A percentile compares a stretch with the other conserved stretches of the same genome.
Conservation (phyloP, 129 eudicot genomes). For the Escallonia rubra region DNA sequence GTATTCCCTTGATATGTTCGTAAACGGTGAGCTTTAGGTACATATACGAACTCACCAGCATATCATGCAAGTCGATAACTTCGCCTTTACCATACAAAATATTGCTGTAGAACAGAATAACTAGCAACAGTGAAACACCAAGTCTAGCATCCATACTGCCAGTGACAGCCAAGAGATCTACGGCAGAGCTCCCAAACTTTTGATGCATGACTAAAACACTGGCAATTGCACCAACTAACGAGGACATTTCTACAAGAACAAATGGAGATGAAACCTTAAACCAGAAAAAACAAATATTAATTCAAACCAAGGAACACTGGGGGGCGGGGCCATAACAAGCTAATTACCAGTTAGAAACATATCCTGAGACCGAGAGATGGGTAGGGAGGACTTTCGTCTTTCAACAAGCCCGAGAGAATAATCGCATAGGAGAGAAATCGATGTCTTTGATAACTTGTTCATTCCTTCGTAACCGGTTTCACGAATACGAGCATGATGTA, state of each 20-base stretch:
- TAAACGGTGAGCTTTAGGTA: neutral
- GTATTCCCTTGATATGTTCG: neutral
- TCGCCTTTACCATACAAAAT: conserved; percentile 35
- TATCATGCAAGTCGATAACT: conserved; percentile 34
- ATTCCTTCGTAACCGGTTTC: conserved; percentile 22
- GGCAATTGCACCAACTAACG: conserved; percentile 57
- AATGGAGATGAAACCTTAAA: conserved; percentile 6
- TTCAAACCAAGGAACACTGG: too few species aligned
- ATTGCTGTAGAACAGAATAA: conserved; percentile 61
- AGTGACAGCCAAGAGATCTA: conserved; percentile 62
- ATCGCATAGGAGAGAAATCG: conserved; percentile 48
- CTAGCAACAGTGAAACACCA: conserved; percentile 75
- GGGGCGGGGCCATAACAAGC: conserved; percentile 1
- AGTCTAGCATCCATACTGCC: conserved; percentile 62
- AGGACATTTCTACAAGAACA: conserved; percentile 57
- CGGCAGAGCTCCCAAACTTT: conserved; percentile 46
- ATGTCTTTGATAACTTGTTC: conserved; percentile 23
- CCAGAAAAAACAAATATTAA: neutral
- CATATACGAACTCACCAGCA: conserved; percentile 48
- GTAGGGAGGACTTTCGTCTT: conserved; percentile 37
- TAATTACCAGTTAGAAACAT: conserved; percentile 48
- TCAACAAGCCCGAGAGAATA: conserved; percentile 40
- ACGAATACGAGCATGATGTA: conserved; percentile 23
- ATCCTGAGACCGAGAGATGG: conserved; percentile 38
- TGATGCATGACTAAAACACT: conserved; percentile 70